These are phyloP conservation scores for Drosera spatulata DNA, from an alignment of 179 eudicot species.

Conservation along the genomic window DNA sequence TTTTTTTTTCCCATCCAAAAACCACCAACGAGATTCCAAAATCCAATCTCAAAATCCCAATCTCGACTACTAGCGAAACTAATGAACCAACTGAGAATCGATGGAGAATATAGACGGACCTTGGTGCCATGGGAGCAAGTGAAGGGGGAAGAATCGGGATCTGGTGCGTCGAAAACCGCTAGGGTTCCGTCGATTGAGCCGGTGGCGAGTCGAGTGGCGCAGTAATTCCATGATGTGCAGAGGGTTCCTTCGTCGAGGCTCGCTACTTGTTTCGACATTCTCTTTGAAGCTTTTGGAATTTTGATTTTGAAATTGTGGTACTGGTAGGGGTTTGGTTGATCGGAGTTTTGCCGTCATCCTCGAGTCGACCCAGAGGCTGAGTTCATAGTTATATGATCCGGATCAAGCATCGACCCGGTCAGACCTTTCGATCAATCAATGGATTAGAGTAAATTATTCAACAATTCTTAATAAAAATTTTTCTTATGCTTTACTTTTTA, in stretches of 20 bases:
- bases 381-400: no score
- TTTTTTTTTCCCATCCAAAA: not conserved
- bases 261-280: slow-evolving; percentile 56
- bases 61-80: not conserved
- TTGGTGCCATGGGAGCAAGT: slow-evolving; percentile 30
- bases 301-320: no score
- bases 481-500: no score
- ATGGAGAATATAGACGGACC: slow-evolving; percentile 15
- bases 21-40: not conserved
- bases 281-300: not conserved
- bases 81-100: not conserved
- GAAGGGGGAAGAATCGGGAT: slow-evolving; percentile 54
- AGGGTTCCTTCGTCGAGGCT: slow-evolving; percentile 54
- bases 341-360: no score
- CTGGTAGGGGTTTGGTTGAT: no score
- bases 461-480: no score
- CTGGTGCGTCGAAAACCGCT: slow-evolving; percentile 56
- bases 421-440: no score
- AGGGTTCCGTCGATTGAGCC: slow-evolving; percentile 53
- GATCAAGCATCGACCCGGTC: no score
- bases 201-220: slow-evolving; percentile 61
- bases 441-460: no score
- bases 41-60: not conserved
- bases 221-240: slow-evolving; percentile 80
- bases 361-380: no score